Conservation (phyloP, 2,329 filamentous ascomycete species). For the Cercospora berteroae region DNA sequence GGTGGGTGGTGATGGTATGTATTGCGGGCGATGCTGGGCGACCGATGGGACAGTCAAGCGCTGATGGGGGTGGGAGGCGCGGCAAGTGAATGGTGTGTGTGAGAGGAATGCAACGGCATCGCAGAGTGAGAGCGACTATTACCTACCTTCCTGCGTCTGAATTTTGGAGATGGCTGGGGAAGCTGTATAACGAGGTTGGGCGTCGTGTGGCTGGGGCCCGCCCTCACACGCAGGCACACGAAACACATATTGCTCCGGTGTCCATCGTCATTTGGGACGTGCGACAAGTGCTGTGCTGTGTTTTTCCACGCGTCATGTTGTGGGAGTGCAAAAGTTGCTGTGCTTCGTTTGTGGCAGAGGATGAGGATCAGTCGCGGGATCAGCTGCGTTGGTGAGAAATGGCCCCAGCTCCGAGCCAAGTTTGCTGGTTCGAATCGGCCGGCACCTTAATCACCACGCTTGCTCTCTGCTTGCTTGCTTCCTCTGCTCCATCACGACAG, state of each 20-base stretch:
- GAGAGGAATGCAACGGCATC: not conserved
- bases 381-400: not conserved
- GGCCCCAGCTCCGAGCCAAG: not conserved
- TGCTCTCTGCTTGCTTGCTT: not conserved
- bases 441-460: not conserved
- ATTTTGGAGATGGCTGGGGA: slow-evolving; percentile 2
- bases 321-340: not conserved
- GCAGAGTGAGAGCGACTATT: not conserved
- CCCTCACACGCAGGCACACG: not conserved
- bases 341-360: not conserved
- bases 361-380: not conserved
- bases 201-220: not conserved
- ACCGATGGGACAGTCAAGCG: not conserved
- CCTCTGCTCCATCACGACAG: not conserved
- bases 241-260: not conserved
- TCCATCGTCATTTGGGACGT: not conserved
- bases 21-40: not conserved
- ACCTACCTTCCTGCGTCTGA: not conserved
- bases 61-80: not conserved
- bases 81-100: not conserved
- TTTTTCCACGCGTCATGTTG: not conserved
- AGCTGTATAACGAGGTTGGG: not conserved
- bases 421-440: not conserved
- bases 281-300: not conserved
- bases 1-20: not conserved